These are phyloP conservation scores for Paulinella micropora DNA, from an alignment of 78 protist species.

Conservation along the genomic window DNA sequence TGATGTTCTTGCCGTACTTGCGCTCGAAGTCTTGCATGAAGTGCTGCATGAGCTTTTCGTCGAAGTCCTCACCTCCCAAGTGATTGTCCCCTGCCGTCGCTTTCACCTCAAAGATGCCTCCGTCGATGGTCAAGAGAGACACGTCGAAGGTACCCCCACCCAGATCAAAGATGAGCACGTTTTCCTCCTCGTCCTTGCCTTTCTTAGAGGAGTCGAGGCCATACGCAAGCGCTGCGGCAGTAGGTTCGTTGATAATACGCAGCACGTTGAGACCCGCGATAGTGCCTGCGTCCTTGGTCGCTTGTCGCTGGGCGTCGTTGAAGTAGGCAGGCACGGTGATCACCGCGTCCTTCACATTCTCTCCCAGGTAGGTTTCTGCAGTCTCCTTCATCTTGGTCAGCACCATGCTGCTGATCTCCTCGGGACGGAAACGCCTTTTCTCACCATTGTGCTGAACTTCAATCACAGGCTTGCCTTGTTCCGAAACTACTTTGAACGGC, in stretches of 20 bases:
- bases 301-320: constrained; percentile 61
- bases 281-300: constrained; percentile 96
- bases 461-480: constrained; percentile 31
- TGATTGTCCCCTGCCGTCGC: constrained; percentile 73
- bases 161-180: constrained; percentile 62
- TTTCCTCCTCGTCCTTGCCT: constrained; percentile 29
- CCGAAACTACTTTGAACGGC: constrained; percentile 66
- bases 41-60: constrained; percentile 42
- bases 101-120: constrained; percentile 62
- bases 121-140: constrained; percentile 59
- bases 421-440: constrained; percentile 34
- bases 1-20: constrained; percentile 30
- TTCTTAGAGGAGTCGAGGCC: constrained; percentile 21
- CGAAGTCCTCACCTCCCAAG: constrained; percentile 75
- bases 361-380: constrained; percentile 68
- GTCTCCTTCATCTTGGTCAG: constrained; percentile 59
- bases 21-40: constrained; percentile 36
- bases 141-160: constrained; percentile 80
- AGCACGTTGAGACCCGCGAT: constrained; percentile 85
- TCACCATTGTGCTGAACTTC: constrained; percentile 1
- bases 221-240: constrained; percentile 37
- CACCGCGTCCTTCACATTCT: constrained; percentile 55
- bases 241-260: constrained; percentile 35
- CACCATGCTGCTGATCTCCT: constrained; percentile 56
- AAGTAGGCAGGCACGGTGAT: constrained; percentile 71